Evolutionary conservation across 768 basidiomycete species (phyloP), one percentile per base, ranked within the genome.

Genomic region (Macrolepiota albuminosa): DNA sequence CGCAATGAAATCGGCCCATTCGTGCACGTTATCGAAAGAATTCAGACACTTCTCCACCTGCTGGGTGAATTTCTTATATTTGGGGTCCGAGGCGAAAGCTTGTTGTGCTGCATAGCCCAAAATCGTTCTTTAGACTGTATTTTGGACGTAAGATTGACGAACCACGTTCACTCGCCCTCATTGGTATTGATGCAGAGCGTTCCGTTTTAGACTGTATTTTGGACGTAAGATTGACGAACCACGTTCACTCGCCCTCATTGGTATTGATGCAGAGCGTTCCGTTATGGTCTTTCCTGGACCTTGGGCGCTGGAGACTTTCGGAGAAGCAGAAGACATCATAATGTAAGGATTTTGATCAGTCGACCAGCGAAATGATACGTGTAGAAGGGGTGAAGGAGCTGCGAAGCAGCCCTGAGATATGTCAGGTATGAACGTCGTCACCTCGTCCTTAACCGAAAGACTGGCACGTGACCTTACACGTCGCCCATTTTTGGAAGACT

Each of bases 1-100:
- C 43, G 95, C 89, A 69, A 97, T 98, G 72, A 95, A 98, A 76
- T 99, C 97, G 61, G 97, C 95, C 97, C 97, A 99, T 76, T 99
- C 97, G 59, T 96, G 93, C 60, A 97, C 93, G 68, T 86, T 92
- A 69, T 97, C 95, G 68, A 99, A 98, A 1, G 93, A 88, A 62
- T 87, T 89, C 50, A 99, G 79, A 66, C 91, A 93, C 74, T 89
- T 89, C 71, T 99, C 97, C 51, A 99, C 92, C 67, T 93, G 91
- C 57, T 89, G 86, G 0, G 87, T 79, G 74, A 94, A 98, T 75
- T 97, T 97, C 78, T 91, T 93, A 77, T 86, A 97, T 71, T 95
- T 95, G 14, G 93, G 90, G 77, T 98, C 95, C 9, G 87, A 83
- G 31, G 85, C 81, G 67, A 85, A 86, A 14, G 77, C 69, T 57